These are phyloP conservation scores for Stylosanthes scabra DNA, from an alignment of 331 rosid species.

Conservation along the genomic window DNA sequence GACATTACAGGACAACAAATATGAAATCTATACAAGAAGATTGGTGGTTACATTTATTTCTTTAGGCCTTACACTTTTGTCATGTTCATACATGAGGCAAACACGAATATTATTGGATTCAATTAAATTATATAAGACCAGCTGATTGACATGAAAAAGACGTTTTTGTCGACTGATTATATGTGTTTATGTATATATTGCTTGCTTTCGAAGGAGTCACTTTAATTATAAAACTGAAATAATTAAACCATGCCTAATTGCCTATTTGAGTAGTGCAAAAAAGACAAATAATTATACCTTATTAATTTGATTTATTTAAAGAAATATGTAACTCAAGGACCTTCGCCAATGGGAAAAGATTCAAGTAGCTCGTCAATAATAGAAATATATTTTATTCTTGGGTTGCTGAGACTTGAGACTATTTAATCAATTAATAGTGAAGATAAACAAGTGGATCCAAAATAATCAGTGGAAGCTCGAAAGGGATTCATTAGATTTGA, in stretches of 20 bases:
- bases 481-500: no score
- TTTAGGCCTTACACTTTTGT: slow-evolving; percentile 8
- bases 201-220: neutral
- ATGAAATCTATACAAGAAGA: neutral
- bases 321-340: slow-evolving; percentile 11
- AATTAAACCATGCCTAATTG: neutral
- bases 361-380: neutral
- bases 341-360: slow-evolving; percentile 13
- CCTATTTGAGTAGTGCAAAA: neutral
- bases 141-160: slow-evolving; percentile 14
- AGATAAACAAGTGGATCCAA: slow-evolving; percentile 2
- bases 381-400: neutral
- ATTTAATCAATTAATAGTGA: neutral
- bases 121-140: slow-evolving; percentile 2
- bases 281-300: neutral
- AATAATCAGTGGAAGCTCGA: neutral
- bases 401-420: neutral
- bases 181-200: neutral
- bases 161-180: slow-evolving; percentile 7
- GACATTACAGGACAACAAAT: slow-evolving; percentile 18
- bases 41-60: slow-evolving; percentile 18
- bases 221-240: neutral
- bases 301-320: neutral
- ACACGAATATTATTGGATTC: neutral
- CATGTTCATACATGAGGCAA: slow-evolving; percentile 8